These are phyloP conservation scores for Ceratocystis harringtonii DNA, from an alignment of 2,329 filamentous ascomycete genomes.

Conservation along the genomic window DNA sequence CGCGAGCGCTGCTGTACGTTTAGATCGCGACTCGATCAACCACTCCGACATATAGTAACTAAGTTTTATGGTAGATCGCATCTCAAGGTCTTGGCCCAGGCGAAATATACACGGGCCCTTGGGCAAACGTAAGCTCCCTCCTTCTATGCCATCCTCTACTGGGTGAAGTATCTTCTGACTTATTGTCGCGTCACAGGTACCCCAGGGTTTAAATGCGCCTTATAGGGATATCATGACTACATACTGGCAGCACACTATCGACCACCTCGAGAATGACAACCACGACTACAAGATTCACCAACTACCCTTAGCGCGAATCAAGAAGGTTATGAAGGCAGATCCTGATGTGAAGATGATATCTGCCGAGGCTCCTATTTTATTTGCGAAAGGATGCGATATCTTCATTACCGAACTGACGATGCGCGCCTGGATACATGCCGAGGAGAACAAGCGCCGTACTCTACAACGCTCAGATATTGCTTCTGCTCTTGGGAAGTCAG, in stretches of 20 bases:
- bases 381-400: conserved; percentile 96
- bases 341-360: conserved; percentile 99
- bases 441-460: conserved; percentile 95
- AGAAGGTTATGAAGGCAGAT: conserved; percentile 99
- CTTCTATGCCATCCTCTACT: neutral
- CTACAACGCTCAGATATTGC: conserved; percentile 94
- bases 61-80: conserved; percentile 46
- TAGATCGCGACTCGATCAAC: conserved; percentile 11
- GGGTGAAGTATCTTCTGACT: neutral
- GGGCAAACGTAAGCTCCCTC: conserved; percentile 63
- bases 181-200: conserved; percentile 47
- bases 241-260: conserved; percentile 98
- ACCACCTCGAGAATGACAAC: conserved; percentile 80
- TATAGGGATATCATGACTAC: conserved; percentile 97
- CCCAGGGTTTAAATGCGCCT: conserved; percentile 80
- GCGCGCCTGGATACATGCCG: conserved; percentile 98
- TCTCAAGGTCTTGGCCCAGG: conserved; percentile 79
- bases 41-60: neutral
- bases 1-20: conserved; percentile 31
- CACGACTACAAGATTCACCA: conserved; percentile 99
- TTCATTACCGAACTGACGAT: conserved; percentile 98
- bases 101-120: conserved; percentile 84
- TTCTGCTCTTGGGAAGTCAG: conserved; percentile 85
- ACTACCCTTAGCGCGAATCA: conserved; percentile 90
- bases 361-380: conserved; percentile 90